Base-by-base conservation (phyloP, 140 eudicot genomes). In the Erigeron philadelphicus region DNA sequence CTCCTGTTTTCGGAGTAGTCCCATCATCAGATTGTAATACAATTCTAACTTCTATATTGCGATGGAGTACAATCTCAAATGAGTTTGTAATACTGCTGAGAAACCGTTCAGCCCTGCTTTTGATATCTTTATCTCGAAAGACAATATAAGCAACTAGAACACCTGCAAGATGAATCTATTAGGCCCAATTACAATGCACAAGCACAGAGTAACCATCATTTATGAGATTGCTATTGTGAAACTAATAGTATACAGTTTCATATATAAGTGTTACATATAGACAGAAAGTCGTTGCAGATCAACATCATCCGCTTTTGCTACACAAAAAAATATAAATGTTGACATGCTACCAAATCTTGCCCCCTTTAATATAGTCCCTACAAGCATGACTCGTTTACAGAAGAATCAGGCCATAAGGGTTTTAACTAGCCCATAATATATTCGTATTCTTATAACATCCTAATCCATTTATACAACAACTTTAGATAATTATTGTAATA, bases 51-150 rank as follows among this genome's bases (percentile, higher is more conserved):
- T 88, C 93, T 71, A 81, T 81, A 74, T 82, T 92, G 75, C 83
- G 84, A 40, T 76, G 85, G 3, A 92, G 76, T 71, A 88, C 85
- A 70, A 68, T 83, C 74, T 92, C 98, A 68, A 92, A 82, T 13
- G 98, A 82, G 86, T 86, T 86, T 47, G 95, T 88, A 76, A 92
- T 88, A 73, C 96, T 92, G 84, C 88, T 92, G 9, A 86, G 84
- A 70, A 88, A 92, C 75, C 92, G 80, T 79, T 92, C 96, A 12
- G 88, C 98, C 83, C 96, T 80, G 77, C 67, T 68, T 83, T 88
- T 92, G 38, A 88, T 81, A 18, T 84, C 84, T 55, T 67, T 77
- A 63, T 92, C 81, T 16, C 74, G 72, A 70, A 92, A 92, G 50
- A 86, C 98, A 55, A 92, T 79, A 66, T 92, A 85, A 52, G 88